Percentiles rank a stretch among this genome's conserved stretches.
These are phyloP conservation scores for Aureoboletus auriporus DNA, from an alignment of 768 basidiomycete genomes.

Conservation along the genomic window DNA sequence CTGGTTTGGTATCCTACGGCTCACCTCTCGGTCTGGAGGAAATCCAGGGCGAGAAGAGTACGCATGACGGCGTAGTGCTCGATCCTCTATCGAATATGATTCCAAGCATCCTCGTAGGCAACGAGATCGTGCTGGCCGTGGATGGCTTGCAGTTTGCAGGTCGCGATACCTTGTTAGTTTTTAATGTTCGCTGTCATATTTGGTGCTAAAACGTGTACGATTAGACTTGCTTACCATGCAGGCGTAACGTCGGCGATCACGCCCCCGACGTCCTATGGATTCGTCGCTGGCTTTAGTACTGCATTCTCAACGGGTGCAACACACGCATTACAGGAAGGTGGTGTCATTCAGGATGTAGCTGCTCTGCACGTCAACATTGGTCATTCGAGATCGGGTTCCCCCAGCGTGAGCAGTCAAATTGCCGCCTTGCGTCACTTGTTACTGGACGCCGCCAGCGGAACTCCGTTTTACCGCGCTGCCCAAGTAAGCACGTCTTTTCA, in stretches of 20 bases:
- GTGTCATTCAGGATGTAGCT: conserved; percentile 55
- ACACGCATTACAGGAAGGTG: conserved; percentile 53
- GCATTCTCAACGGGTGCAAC: conserved; percentile 54
- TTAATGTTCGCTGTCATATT: conserved; percentile 1
- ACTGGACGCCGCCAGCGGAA: conserved; percentile 26
- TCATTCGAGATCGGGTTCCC: conserved; percentile 34
- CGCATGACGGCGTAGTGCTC: conserved; percentile 54
- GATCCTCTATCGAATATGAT: conserved; percentile 36
- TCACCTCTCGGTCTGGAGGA: conserved; percentile 51
- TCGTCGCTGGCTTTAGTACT: conserved; percentile 55
- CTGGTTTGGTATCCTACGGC: conserved; percentile 41
- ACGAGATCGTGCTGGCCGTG: conserved; percentile 51
- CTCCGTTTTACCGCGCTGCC: conserved; percentile 39
- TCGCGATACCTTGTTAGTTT: conserved; percentile 49
- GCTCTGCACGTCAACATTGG: conserved; percentile 61
- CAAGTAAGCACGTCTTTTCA: conserved; percentile 31
- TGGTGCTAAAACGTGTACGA: conserved; percentile 1
- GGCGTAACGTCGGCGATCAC: conserved; percentile 64
- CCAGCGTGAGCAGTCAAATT: conserved; percentile 80
- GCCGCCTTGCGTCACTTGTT: conserved; percentile 67
- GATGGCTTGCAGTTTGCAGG: conserved; percentile 73
- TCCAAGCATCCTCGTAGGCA: conserved; percentile 34
- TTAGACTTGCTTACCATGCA: conserved; percentile 62
- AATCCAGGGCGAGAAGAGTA: conserved; percentile 49
- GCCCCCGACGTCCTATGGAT: conserved; percentile 47